These are phyloP conservation scores for Colletotrichum viniferum DNA, from an alignment of 2,329 filamentous ascomycete genomes.

Conservation along the genomic window DNA sequence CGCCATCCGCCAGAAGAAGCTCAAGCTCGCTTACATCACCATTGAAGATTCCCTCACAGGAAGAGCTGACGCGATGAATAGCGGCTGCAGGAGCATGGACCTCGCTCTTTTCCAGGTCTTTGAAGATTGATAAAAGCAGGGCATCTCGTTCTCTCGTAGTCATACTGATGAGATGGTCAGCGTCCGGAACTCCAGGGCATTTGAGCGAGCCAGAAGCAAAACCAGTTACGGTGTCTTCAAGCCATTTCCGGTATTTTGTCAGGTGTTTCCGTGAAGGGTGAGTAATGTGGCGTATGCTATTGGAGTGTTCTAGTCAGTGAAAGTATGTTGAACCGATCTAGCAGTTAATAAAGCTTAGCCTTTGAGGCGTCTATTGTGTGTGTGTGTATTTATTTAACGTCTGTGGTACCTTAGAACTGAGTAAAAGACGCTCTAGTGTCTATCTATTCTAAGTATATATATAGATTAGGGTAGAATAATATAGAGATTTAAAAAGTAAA, in stretches of 20 bases:
- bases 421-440: no score
- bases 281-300: background rate
- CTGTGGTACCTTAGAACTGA: no score
- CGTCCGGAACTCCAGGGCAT: background rate
- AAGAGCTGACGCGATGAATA: background rate
- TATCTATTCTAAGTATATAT: no score
- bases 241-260: background rate
- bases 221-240: background rate
- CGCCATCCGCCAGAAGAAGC: conserved; percentile 23
- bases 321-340: background rate
- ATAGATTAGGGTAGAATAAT: no score
- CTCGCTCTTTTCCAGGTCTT: background rate
- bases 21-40: conserved; percentile 5
- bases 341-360: background rate
- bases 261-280: background rate
- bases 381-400: no score
- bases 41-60: conserved; percentile 22
- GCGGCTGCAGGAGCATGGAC: background rate
- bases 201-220: background rate
- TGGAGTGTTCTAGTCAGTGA: background rate
- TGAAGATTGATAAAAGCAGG: background rate
- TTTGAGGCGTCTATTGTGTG: background rate
- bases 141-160: background rate
- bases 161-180: background rate
- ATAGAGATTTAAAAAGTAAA: no score